Conservation (phyloP, 2,329 filamentous ascomycete species). For the Pseudopithomyces maydicus region DNA sequence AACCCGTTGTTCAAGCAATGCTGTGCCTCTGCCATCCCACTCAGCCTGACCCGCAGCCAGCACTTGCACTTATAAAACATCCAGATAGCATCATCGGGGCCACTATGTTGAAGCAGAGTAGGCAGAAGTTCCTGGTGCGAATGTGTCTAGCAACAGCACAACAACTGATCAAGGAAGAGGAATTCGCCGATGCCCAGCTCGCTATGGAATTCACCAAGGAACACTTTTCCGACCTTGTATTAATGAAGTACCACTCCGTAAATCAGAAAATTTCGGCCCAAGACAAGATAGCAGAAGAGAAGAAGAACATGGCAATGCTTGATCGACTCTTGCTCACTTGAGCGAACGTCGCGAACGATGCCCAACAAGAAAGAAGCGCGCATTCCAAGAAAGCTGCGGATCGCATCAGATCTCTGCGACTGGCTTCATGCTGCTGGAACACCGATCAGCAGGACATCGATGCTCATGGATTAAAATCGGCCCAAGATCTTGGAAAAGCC, state of each 20-base stretch:
- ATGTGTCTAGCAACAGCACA: conserved; percentile 38
- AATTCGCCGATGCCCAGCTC: conserved; percentile 32
- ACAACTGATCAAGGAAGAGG: conserved; percentile 34
- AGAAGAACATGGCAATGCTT: conserved; percentile 31
- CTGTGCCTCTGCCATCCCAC: conserved; percentile 39
- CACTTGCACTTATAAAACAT: conserved; percentile 30
- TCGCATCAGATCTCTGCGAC: too few relatives aligned
- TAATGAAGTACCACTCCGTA: conserved; percentile 15
- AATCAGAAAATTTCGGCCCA: conserved; percentile 1
- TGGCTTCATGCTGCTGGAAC: too few relatives aligned
- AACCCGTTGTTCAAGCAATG: conserved; percentile 28
- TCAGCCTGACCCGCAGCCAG: conserved; percentile 20
- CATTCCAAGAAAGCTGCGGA: neutral
- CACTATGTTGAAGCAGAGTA: conserved; percentile 13
- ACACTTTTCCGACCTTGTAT: conserved; percentile 38
- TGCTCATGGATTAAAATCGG: too few relatives aligned
- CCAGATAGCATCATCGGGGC: conserved; percentile 21
- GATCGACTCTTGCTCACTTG: conserved; percentile 29
- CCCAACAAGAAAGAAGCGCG: neutral
- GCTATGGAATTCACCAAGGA: conserved; percentile 36
- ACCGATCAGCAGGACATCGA: too few relatives aligned
- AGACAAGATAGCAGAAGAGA: conserved; percentile 16
- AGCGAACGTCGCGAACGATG: neutral
- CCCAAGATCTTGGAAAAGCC: too few relatives aligned
- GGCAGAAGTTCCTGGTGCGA: conserved; percentile 32